Conservation (phyloP, 2,329 filamentous ascomycete species). For the Ophiostoma sp. region DNA sequence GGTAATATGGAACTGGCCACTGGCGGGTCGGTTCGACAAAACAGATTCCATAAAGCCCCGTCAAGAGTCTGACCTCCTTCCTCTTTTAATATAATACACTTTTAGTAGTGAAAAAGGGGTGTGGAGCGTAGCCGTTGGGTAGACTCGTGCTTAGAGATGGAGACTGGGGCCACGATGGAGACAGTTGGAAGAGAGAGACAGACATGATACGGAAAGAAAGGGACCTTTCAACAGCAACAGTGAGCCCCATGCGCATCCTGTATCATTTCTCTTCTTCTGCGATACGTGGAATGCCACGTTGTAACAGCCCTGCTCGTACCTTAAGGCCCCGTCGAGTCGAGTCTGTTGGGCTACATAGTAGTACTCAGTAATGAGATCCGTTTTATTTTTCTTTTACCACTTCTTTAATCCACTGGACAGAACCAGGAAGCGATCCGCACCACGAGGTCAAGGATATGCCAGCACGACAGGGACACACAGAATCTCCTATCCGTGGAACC, state of each 20-base stretch:
- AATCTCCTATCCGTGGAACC: not conserved
- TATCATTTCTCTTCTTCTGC: too few relatives aligned
- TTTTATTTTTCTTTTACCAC: not conserved
- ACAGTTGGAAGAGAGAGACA: not conserved
- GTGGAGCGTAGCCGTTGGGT: not conserved
- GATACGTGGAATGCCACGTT: not conserved
- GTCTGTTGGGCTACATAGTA: not conserved
- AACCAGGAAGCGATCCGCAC: not conserved
- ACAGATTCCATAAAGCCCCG: not conserved
- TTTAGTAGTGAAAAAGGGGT: not conserved
- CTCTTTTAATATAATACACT: not conserved
- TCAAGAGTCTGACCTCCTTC: not conserved
- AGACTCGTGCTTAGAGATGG: not conserved
- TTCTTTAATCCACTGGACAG: not conserved
- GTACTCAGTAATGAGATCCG: too few relatives aligned
- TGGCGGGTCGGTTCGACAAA: not conserved
- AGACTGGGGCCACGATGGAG: not conserved
- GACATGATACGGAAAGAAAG: not conserved
- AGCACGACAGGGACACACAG: not conserved
- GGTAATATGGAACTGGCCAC: not conserved
- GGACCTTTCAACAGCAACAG: not conserved
- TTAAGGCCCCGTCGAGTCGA: not conserved
- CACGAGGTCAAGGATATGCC: not conserved
- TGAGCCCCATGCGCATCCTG: not conserved
- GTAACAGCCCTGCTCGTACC: not conserved